Evolutionary conservation across 495 filamentous ascomycete genomes (phyloP), one percentile per base, ranked within the genome.

Genomic region (Hypoxylon fuscum): DNA sequence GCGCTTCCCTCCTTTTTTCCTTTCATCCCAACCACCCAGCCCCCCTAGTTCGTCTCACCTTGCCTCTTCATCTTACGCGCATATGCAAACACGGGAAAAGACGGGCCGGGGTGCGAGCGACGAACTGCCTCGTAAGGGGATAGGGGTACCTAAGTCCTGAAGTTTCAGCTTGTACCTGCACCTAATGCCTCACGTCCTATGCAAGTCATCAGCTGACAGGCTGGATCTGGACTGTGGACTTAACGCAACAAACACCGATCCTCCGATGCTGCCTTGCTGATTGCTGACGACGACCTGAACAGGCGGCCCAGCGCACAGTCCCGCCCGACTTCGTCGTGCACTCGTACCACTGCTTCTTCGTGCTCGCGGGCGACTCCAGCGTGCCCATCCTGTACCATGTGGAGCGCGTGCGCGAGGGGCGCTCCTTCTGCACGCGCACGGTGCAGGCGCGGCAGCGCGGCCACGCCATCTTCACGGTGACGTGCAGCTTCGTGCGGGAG

Each of bases 331-430:
- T 96, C 78, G 81, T 87, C 59, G 83, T 93, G 41, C 94, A 98
- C 78, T 90, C 87, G 75, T 96, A 96, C 91, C 95, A 98, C 82
- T 97, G 94, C 83, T 98, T 97, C 81, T 98, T 98, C 78, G 88
- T 98, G 32, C 88, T 98, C 1, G 92, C 91, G 9, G 95, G 94
- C 23, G 88, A 93, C 71, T 79, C 87, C 6, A 85, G 89, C 35
- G 86, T 96, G 31, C 94, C 95, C 3, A 90, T 98, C 62, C 77
- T 97, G 52, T 98, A 79, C 74, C 88, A 96, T 69, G 95, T 98
- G 25, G 94, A 97, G 77, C 86, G 88, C 44, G 91, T 98, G 27
- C 89, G 95, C 52, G 89, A 93, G 60, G 95, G 95, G n/a, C 83
- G 87, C 48, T 93, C 89, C 50, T 98, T 93, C 73, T 85, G 91